A percentile compares a stretch with the other conserved stretches of the same genome.
Conservation (phyloP, 768 basidiomycete genomes). For the Leucocoprinus sp. region DNA sequence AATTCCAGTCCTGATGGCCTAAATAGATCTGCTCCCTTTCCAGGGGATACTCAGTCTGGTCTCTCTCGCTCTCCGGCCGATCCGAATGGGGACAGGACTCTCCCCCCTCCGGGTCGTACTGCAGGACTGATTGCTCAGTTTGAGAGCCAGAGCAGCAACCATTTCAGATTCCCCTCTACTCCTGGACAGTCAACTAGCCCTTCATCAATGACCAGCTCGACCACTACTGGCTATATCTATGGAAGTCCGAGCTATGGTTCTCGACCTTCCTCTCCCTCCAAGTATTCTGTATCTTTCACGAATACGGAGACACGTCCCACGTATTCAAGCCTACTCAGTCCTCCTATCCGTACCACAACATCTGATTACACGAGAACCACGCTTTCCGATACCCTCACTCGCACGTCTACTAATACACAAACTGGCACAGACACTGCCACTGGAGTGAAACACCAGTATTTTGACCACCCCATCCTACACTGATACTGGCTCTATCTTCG, state of each 20-base stretch:
- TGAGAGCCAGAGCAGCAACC: conserved; percentile 38
- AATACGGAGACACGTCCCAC: conserved; percentile 14
- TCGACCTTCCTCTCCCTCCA: conserved; percentile 39
- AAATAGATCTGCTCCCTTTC: conserved; percentile 38
- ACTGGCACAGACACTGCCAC: conserved; percentile 34
- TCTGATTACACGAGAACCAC: conserved; percentile 16
- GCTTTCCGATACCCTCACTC: conserved; percentile 23
- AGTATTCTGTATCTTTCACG: conserved; percentile 27
- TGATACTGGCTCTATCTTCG: conserved; percentile 33
- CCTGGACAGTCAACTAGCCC: conserved; percentile 35
- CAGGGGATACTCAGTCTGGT: conserved; percentile 27
- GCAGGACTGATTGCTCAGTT: conserved; percentile 72
- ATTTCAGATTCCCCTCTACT: conserved; percentile 46
- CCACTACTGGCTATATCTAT: conserved; percentile 26
- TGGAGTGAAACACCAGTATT: conserved; percentile 23
- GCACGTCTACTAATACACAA: conserved; percentile 26
- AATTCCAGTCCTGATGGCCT: conserved; percentile 37
- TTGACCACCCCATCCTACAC: conserved; percentile 27
- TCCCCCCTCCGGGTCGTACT: conserved; percentile 49
- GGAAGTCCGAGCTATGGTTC: conserved; percentile 28
- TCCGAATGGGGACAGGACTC: conserved; percentile 34
- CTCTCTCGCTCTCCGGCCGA: conserved; percentile 58
- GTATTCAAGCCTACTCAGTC: conserved; percentile 16
- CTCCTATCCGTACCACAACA: conserved; percentile 12
- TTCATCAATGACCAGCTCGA: conserved; percentile 21